These are phyloP conservation scores for Byssoonygena ceratinophila DNA, from an alignment of 2,329 filamentous ascomycete species.

Conservation along the genomic window DNA sequence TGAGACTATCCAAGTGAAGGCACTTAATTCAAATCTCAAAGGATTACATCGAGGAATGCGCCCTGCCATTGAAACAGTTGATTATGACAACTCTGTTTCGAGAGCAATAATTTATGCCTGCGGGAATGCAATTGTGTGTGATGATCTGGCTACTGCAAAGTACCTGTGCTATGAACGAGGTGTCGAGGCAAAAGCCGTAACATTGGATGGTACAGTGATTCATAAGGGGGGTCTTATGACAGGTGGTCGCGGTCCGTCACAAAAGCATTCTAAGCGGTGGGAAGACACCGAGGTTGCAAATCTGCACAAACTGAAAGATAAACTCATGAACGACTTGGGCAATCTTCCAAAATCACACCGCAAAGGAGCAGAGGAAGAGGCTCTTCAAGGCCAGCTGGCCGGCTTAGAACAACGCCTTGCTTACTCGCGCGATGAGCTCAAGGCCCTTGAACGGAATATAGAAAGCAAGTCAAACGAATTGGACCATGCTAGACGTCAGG, in stretches of 20 bases:
- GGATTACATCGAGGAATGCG: conserved; percentile 73
- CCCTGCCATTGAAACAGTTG: conserved; percentile 89
- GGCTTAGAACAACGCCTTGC: conserved; percentile 67
- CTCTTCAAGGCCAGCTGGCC: conserved; percentile 64
- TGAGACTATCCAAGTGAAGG: conserved; percentile 93
- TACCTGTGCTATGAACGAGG: conserved; percentile 75
- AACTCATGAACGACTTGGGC: conserved; percentile 65
- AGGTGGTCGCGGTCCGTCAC: conserved; percentile 71
- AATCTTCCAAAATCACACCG: conserved; percentile 70
- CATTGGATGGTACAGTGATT: conserved; percentile 88
- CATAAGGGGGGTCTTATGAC: conserved; percentile 96
- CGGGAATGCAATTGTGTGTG: conserved; percentile 88
- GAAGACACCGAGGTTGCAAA: conserved; percentile 84
- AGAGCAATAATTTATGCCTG: conserved; percentile 92
- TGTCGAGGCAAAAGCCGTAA: conserved; percentile 87
- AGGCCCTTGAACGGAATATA: conserved; percentile 69
- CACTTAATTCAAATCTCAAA: conserved; percentile 81
- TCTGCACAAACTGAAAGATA: conserved; percentile 63
- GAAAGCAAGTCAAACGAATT: conserved; percentile 74
- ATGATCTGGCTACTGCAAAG: conserved; percentile 75
- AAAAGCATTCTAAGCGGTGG: conserved; percentile 68
- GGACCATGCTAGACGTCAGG: conserved; percentile 59
- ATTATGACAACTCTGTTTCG: conserved; percentile 79
- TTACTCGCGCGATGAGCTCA: conserved; percentile 63
- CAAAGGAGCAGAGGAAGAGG: conserved; percentile 66